Evolutionary conservation across 306 rosid species (phyloP), one percentile per base, ranked within the genome.

Genomic region (Cicer bijugum): DNA sequence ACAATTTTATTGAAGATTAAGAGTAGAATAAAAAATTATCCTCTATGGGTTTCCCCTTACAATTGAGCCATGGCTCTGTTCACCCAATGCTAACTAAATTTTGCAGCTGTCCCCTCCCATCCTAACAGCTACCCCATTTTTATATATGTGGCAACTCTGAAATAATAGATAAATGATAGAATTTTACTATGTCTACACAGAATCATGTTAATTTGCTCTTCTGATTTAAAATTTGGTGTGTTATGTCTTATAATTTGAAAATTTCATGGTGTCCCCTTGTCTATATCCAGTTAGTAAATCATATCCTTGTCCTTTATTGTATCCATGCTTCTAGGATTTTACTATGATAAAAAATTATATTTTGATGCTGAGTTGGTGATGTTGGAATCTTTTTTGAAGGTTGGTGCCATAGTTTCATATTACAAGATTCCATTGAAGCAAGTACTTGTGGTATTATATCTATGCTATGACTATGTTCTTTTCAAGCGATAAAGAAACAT

Each of bases 341-440:
- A 14, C 33, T 23, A 40, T 37, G 16, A 69, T 61, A 39, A 66
- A 65, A 51, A 2, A 48, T 70, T 77, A 46, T 73, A 11, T 77
- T 52, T 45, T 77, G 69, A 57, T 76, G 50, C 63, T 81, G 79
- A 84, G 67, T 67, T 52, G 14, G 23, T 85, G 75, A 65, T 74
- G 60, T 40, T 79, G 56, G 62, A 42, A 78, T 81, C 39, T 76
- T 53, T 82, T 71, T 75, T 84, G 80, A 82, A 94, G 98, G 97
- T 94, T 68, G 95, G 97, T 67, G 84, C 97, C 40, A 89, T 94
- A 38, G 95, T 82, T 55, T 89, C 97, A 0, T 89, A 94, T 85
- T 91, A 91, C 89, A 94, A 88, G 83, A 90, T 94, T 74, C 99
- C 97, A 8, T 37, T 85, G 81, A 90, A 88, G 88, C 99, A 91